Base-by-base conservation (phyloP, 2,329 filamentous ascomycete species). In the Dactylellina sp. region DNA sequence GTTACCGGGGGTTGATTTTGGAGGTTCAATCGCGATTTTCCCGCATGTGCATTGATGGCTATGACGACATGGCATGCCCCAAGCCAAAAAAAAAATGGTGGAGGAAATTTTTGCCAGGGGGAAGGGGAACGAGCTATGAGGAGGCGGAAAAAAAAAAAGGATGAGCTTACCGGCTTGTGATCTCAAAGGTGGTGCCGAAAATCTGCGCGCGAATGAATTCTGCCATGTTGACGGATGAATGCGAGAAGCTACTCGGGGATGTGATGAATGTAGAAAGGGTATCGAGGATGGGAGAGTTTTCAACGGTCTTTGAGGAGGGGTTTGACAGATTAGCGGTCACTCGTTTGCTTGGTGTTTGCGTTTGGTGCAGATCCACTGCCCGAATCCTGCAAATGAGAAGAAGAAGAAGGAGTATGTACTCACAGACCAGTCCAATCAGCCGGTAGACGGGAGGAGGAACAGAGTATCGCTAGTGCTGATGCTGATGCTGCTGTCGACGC, bases 171-270 rank as follows among this genome's bases (percentile, higher is more conserved):
- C 95, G 91, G 84, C 93, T 97, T 79, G 95, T 99, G 84, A 98
- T 98, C 88, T 99, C 95, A 82, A 99, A 99, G 79, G 95, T 98
- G 76, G 95, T 99, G 82, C 95, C 95, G 81, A 99, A 99, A 83
- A 99, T 98, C 87, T 98, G 94, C 81, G 94, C 93, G 84, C 95
- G 91, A 81, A 99, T 92, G 84, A 99, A 99, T 87, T 99, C 95
- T 82, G 95, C 95, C 95, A 99, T 98, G 82, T 81, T 89, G 87
- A 62, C 14, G 39, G 56, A 37, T 39, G 32, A n/a, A 42, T 55
- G 37, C 25, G 55, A 32, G 25, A 22, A 16, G n/a, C 7, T 1
- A 24, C 11, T 28, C 22, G 18, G 18, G 14, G 42, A 24, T 1
- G 18, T 61, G 46, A n/a, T 44, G 16, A 28, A n/a, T n/a, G n/a